Percentiles rank a stretch among this genome's conserved stretches.
These are phyloP conservation scores for Trichoderma guizhouense DNA, from an alignment of 2,329 filamentous ascomycete genomes.

Conservation along the genomic window DNA sequence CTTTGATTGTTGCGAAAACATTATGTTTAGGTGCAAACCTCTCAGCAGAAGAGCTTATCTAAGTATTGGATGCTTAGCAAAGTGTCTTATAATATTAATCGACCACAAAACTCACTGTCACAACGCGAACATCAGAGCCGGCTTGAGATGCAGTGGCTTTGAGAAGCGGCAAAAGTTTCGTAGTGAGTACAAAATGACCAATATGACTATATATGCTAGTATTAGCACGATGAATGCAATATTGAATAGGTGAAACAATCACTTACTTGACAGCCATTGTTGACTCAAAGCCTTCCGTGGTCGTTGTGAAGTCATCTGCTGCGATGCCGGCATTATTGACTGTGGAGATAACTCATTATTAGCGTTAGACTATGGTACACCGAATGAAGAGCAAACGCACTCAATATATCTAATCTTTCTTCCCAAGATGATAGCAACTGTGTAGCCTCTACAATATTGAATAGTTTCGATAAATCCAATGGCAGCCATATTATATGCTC, in stretches of 20 bases:
- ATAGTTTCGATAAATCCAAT: neutral
- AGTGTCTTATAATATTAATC: fast-evolving
- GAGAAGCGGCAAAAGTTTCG: neutral
- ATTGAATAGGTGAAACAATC: neutral
- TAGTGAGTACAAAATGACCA: neutral
- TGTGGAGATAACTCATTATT: neutral
- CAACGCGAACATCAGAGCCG: neutral
- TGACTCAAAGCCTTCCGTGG: neutral
- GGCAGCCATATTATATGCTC: neutral
- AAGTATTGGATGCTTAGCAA: neutral
- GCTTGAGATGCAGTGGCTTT: neutral
- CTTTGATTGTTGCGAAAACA: neutral
- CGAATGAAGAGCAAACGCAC: neutral
- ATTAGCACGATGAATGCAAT: neutral
- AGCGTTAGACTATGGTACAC: neutral
- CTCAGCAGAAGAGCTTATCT: neutral
- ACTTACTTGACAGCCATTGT: neutral
- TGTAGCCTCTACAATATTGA: neutral
- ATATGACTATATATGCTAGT: neutral
- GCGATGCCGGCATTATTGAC: slow-evolving; percentile 1
- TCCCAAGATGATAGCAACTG: neutral
- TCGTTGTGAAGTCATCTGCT: neutral
- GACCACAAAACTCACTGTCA: neutral
- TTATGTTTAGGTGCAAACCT: neutral
- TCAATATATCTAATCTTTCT: neutral